A percentile compares a stretch with the other conserved stretches of the same genome.
Evolutionary conservation across 208 protist species (phyloP).

Genomic region (Angomonas desouzai): DNA sequence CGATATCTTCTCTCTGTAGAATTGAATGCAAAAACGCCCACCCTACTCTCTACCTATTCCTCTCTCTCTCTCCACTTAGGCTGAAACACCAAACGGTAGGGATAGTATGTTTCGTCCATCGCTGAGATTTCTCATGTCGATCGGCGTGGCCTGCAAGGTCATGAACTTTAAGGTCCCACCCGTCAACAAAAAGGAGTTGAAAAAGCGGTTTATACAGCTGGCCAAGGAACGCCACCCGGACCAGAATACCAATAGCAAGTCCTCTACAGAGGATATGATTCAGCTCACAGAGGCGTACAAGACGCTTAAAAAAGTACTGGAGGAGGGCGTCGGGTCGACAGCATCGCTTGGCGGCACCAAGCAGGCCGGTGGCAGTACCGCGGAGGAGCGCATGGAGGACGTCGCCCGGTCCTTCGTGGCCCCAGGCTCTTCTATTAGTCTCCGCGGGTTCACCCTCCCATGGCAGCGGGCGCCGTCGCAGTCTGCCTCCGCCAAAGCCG

Average conservation of each 20-base stretch:
- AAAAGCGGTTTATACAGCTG: constrained; percentile 63
- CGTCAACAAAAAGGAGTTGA: constrained; percentile 46
- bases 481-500: constrained; percentile 18
- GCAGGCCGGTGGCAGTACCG: not conserved
- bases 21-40: too few relatives aligned
- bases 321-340: constrained; percentile 31
- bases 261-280: constrained; percentile 43
- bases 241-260: constrained; percentile 33
- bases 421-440: constrained; percentile 55
- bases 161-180: constrained; percentile 61
- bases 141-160: constrained; percentile 50
- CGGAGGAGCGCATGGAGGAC: constrained; percentile 23
- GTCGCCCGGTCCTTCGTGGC: constrained; percentile 46
- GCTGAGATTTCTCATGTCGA: constrained; percentile 33
- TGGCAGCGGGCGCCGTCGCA: constrained; percentile 56
- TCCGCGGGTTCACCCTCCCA: constrained; percentile 52
- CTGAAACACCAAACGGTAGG: not conserved
- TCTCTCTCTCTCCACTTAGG: constrained; percentile 12
- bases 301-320: constrained; percentile 51
- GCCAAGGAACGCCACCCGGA: constrained; percentile 77
- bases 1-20: too few relatives aligned
- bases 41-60: not conserved
- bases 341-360: not conserved
- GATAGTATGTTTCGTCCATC: constrained; percentile 25
- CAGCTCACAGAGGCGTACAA: constrained; percentile 68